phyloP scores from a whole-genome alignment of 352 stramenopile species.

The Phytophthora vignae region DNA sequence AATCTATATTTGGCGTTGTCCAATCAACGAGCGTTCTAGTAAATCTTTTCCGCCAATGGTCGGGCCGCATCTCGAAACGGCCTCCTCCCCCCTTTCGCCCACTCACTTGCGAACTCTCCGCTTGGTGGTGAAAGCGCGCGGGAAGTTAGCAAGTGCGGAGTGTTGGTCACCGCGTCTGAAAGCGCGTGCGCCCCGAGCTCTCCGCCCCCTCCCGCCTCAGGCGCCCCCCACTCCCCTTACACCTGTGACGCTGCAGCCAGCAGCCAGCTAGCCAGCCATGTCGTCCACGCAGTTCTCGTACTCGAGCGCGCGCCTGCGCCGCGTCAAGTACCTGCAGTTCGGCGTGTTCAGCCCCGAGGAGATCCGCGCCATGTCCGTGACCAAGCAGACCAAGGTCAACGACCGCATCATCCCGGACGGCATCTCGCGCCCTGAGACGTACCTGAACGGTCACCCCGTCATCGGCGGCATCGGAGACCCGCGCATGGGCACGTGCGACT shows the following conservation, averaged over 20 bases:
- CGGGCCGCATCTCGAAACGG: constrained; percentile 14
- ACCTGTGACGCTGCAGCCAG: too few species aligned
- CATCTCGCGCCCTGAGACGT: constrained; percentile 92
- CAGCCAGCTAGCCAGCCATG: constrained; percentile 41
- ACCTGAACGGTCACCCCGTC: constrained; percentile 95
- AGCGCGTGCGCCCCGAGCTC: neutral
- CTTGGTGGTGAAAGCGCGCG: constrained; percentile 55
- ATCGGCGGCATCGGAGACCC: constrained; percentile 99
- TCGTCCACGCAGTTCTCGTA: constrained; percentile 95
- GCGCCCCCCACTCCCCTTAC: too few species aligned
- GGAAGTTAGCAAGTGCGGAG: constrained; percentile 31
- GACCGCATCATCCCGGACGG: constrained; percentile 96
- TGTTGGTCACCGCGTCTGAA: constrained; percentile 32
- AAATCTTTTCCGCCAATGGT: constrained; percentile 43
- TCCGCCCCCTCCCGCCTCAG: neutral
- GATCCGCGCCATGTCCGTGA: constrained; percentile 97
- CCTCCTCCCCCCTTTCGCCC: constrained; percentile 23
- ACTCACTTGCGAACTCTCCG: constrained; percentile 78
- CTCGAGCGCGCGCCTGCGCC: constrained; percentile 93
- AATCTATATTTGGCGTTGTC: constrained; percentile 6
- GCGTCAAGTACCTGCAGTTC: constrained; percentile 99
- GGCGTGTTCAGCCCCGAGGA: constrained; percentile 98
- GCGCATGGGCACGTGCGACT: constrained; percentile 96
- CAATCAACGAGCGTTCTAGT: constrained; percentile 2
- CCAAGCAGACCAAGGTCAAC: constrained; percentile 97